Evolutionary conservation across 176 grass and related monocot species (phyloP).

Genomic region (Oryza longistaminata): DNA sequence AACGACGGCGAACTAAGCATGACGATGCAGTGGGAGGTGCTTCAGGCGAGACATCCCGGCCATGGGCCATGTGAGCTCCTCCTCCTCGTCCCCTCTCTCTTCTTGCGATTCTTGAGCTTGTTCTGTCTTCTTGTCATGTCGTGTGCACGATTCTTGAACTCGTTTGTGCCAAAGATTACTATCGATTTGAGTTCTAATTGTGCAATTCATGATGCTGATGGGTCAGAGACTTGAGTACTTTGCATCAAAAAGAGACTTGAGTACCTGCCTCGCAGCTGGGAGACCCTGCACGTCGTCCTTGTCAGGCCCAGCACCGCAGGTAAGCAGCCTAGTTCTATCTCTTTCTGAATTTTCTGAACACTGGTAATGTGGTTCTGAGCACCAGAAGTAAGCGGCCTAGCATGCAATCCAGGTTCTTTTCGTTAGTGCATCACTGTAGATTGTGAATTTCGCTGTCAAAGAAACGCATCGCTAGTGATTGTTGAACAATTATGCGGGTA

Average conservation of each 20-base stretch:
- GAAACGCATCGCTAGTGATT: too few relatives aligned
- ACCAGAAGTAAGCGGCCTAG: too few relatives aligned
- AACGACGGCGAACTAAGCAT: not conserved
- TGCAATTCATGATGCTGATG: too few relatives aligned
- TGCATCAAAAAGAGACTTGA: too few relatives aligned
- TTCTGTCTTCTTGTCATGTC: too few relatives aligned
- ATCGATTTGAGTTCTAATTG: not conserved
- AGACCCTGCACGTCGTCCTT: not conserved
- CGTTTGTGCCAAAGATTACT: too few relatives aligned
- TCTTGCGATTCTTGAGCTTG: not conserved
- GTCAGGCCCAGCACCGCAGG: not conserved
- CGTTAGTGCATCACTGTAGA: too few relatives aligned
- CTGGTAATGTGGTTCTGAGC: not conserved
- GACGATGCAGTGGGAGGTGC: conserved; percentile 5
- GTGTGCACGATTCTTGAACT: too few relatives aligned
- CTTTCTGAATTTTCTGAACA: not conserved
- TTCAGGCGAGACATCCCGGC: not conserved
- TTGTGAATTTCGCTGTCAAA: too few relatives aligned
- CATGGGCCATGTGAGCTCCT: not conserved
- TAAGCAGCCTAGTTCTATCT: not conserved
- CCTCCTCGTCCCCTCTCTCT: not conserved
- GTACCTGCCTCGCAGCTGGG: conserved; percentile 18
- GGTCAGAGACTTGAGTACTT: too few relatives aligned
- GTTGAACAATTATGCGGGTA: too few relatives aligned
- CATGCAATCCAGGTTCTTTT: too few relatives aligned